phyloP scores from a whole-genome alignment of 257 asterid species.

The Przewalskia tangutica region DNA sequence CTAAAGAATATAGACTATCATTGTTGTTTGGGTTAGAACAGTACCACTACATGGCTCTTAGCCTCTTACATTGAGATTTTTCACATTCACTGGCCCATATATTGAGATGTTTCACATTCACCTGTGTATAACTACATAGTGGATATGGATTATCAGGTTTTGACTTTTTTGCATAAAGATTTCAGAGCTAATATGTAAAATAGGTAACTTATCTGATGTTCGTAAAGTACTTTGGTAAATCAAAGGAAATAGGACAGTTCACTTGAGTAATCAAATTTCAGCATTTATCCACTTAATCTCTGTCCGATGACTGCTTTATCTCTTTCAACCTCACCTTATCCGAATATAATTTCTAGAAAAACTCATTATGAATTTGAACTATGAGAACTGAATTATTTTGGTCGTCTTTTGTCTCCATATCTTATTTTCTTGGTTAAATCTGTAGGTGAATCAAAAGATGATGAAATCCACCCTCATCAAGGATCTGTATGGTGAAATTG shows the following conservation, averaged over 20 bases:
- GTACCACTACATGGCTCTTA: background rate
- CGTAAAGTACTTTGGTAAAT: no score
- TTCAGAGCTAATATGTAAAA: background rate
- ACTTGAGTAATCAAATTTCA: background rate
- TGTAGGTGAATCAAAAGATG: conserved; percentile 86
- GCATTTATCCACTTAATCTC: background rate
- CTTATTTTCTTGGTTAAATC: background rate
- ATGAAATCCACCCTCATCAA: background rate
- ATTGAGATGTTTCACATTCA: background rate
- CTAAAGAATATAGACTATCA: background rate
- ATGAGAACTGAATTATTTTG: background rate
- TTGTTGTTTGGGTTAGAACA: background rate
- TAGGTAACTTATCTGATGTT: background rate
- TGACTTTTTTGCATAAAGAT: background rate
- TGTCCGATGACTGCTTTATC: background rate
- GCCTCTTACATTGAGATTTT: background rate
- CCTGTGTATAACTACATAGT: background rate
- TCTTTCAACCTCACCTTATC: background rate
- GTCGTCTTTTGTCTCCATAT: background rate
- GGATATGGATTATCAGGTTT: background rate
- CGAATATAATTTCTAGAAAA: background rate
- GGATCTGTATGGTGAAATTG: no score
- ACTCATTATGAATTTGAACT: background rate
- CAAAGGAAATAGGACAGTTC: background rate
- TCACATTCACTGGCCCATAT: background rate